A percentile compares a stretch with the other conserved stretches of the same genome.
Conservation (phyloP, 176 grass and related monocot species). For the Oryza rufipogon region DNA sequence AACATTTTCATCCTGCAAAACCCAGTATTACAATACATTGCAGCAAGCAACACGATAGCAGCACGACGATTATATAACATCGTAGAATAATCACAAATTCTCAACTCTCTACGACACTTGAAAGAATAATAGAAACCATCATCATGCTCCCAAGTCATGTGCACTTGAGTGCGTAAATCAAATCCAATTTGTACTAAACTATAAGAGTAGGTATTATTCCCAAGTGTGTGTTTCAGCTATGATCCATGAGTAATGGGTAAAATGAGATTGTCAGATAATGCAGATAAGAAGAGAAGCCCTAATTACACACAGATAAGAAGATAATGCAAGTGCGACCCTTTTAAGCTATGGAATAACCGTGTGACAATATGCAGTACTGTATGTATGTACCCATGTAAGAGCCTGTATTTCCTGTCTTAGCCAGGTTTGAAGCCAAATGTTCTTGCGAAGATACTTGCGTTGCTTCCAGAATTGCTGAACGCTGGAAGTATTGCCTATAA, state of each 20-base stretch:
- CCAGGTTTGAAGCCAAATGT: constrained; percentile 59
- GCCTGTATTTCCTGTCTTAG: constrained; percentile 61
- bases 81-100: background rate
- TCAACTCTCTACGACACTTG: background rate
- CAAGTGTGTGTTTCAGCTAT: background rate
- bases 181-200: background rate
- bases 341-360: background rate
- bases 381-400: constrained; percentile 40
- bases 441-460: constrained; percentile 40
- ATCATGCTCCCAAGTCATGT: background rate
- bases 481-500: constrained; percentile 4
- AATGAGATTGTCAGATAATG: background rate
- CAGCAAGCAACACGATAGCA: background rate
- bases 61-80: background rate
- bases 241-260: background rate
- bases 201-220: background rate
- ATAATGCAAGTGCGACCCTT: background rate
- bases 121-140: background rate
- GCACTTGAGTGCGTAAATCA: background rate
- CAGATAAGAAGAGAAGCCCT: background rate
- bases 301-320: background rate
- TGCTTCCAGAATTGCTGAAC: constrained; percentile 59
- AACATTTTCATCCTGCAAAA: constrained; percentile 66
- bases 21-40: background rate
- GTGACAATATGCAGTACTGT: background rate